Base-by-base conservation (phyloP, 2,329 filamentous ascomycete species). In the Talaromyces pinophilus region DNA sequence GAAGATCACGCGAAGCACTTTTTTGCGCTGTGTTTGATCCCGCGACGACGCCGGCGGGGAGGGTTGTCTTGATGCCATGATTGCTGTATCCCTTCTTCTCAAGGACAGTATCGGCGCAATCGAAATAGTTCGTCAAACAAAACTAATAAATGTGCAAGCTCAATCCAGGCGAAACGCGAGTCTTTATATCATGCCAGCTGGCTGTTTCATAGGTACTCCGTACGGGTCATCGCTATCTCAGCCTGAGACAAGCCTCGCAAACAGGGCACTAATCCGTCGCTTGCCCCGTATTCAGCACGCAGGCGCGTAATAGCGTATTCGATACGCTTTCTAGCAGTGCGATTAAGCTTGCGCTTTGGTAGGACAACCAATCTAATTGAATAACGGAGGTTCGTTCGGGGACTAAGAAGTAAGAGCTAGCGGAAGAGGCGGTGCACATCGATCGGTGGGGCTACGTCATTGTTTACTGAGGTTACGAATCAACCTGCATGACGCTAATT, bases 1-100 rank as follows among this genome's bases (percentile, higher is more conserved):
- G 79, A 97, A 93, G 69, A 98, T 87, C 72, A 98, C 92, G 73
- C 86, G 89, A 69, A 98, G 84, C 70, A 97, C 93, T 81, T 85
- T 89, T 81, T 92, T 96, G 69, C 93, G 88, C 35, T 59, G 57
- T 30, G 30, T 60, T 35, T 67, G 62, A 8, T 64, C 30, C 13
- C 30, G 38, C 19, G 63, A 28, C 11, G 78, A 74, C 2, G 78
- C 15, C 11, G 52, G 19, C 11, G 78, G 74, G 66, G 76, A 13
- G 13, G 57, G 5, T 30, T 60, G 38, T 46, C 38, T 28, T 30
- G 57, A 30, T 13, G 57, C 40, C 57, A 60, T 60, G 22, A 8
- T 15, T 19, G 35, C 28, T n/a, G n/a, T n/a, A n/a, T n/a, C n/a
- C n/a, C n/a, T n/a, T n/a, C n/a, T n/a, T n/a, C n/a, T n/a, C n/a